Conservation (phyloP, 108 stramenopile genomes). For the Aurantiochytrium sp. region DNA sequence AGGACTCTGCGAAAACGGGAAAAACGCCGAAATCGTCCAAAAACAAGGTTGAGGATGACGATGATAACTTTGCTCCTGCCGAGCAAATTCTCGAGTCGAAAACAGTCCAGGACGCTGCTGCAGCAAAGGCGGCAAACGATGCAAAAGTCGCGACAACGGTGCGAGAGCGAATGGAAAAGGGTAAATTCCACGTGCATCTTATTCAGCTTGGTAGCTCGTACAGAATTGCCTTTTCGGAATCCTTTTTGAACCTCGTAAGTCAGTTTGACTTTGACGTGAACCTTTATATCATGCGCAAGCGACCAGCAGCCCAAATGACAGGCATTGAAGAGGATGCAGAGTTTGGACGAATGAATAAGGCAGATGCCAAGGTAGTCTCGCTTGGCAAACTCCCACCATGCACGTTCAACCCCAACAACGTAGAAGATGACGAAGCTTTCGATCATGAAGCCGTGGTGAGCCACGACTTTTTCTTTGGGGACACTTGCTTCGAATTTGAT, state of each 20-base stretch:
- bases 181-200: not conserved
- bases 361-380: not conserved
- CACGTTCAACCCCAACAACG: not conserved
- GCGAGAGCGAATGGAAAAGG: not conserved
- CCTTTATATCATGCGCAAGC: not conserved
- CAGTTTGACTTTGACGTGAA: not conserved
- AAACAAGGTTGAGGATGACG: too few species aligned
- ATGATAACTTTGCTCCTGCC: too few species aligned
- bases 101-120: too few species aligned
- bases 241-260: not conserved
- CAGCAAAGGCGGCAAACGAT: not conserved
- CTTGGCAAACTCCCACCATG: not conserved
- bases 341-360: not conserved
- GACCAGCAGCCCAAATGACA: not conserved
- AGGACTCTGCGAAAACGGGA: too few species aligned
- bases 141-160: not conserved
- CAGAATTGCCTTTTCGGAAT: not conserved
- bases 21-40: too few species aligned
- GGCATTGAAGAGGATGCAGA: not conserved
- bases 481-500: not conserved
- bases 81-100: too few species aligned
- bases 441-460: not conserved
- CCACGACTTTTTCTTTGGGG: not conserved
- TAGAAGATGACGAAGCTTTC: not conserved
- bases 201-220: not conserved